Conservation (phyloP, 164 flowering plant species). For the Umbilicus rupestris region DNA sequence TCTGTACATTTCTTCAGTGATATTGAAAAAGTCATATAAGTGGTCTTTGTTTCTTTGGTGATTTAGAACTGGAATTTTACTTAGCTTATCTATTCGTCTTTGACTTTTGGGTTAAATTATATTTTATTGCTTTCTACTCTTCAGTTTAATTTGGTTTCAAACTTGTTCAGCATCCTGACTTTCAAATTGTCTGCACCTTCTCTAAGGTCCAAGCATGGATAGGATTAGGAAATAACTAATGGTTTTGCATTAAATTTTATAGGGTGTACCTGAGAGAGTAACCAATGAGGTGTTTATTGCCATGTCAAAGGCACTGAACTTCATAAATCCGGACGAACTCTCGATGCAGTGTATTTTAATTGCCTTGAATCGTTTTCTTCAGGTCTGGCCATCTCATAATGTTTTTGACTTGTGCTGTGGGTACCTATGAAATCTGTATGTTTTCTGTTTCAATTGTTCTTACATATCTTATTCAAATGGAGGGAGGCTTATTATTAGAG, state of each 20-base stretch:
- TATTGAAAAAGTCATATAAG: no score
- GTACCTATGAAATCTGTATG: background rate
- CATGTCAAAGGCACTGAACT: conserved; percentile 97
- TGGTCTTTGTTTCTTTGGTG: no score
- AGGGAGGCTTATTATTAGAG: background rate
- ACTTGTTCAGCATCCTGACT: background rate
- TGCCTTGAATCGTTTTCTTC: conserved; percentile 92
- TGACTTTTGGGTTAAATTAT: background rate
- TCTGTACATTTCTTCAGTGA: no score
- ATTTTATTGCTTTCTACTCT: background rate
- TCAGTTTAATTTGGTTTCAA: background rate
- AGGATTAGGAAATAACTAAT: background rate
- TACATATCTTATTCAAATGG: background rate
- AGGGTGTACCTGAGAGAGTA: conserved; percentile 94
- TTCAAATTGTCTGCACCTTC: background rate
- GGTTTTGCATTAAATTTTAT: conserved; percentile 10
- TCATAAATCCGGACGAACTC: conserved; percentile 96
- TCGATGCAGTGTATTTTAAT: conserved; percentile 97
- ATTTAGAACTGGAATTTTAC: no score
- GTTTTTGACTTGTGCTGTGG: background rate
- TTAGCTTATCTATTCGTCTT: no score
- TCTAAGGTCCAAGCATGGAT: background rate
- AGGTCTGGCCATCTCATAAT: conserved; percentile 36
- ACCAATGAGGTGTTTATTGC: conserved; percentile 91
- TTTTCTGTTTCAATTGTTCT: background rate